Base-by-base conservation (phyloP, 768 basidiomycete species). In the Termitomyces eurrhizus region DNA sequence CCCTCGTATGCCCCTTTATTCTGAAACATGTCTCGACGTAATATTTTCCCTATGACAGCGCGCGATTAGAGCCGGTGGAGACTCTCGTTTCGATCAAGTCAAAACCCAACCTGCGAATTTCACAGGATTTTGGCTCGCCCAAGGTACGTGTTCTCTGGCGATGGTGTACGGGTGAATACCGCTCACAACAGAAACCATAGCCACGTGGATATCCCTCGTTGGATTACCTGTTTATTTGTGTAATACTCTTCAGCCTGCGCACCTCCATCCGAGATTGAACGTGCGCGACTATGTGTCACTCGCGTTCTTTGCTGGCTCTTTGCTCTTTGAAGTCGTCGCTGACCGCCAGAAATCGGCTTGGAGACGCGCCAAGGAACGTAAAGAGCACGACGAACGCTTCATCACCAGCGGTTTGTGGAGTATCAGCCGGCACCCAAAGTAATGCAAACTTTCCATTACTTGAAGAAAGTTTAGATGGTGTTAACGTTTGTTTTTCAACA, bases 351-450 rank as follows among this genome's bases (percentile, higher is more conserved):
- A 92, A 70, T 70, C 78, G 3, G 69, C 73, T 0, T 90, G 89
- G 90, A 75, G 86, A 44, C 70, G 69, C 35, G 80, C 76, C 1
- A 87, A 85, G 66, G 75, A 87, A 18, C 75, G 75, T 18, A 87
- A 88, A 69, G 72, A 84, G 61, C 89, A 92, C 66, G 80, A 88
- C 50, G 85, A 91, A 63, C 78, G 82, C 65, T 90, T 92, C 67
- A 87, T 91, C 59, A 80, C 80, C 8, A 75, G 74, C 33, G 90
- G 90, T 1, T 71, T 90, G 18, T 93, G 89, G 89, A 74, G 78
- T 24, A 69, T 83, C 49, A 85, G 83, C 64, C 73, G 90, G 29
- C 90, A 91, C 65, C 90, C 90, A 24, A 92, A 91, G 89, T 90
- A 69, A 18, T 45, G 12, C 4, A 37, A 26, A n/a, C 21, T 1